Evolutionary conservation across 306 rosid genomes (phyloP).

Genomic region (Gleditsia sinensis): DNA sequence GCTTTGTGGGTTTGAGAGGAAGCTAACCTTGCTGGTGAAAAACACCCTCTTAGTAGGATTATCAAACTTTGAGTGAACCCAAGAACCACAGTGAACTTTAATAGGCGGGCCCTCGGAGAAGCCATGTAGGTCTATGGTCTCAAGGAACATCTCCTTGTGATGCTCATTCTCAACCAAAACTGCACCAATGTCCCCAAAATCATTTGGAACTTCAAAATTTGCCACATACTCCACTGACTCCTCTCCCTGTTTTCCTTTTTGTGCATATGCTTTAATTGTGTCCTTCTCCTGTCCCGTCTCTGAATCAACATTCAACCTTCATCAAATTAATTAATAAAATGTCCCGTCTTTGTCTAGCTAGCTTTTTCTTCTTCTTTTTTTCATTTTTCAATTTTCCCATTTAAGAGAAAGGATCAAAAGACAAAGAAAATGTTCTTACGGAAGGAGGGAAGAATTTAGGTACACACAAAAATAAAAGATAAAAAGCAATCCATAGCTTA

Average conservation of each 20-base stretch:
- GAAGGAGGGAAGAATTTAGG: not conserved
- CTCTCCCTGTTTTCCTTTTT: conserved; percentile 35
- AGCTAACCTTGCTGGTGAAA: conserved; percentile 58
- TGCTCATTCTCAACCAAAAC: conserved; percentile 72
- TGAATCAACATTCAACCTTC: conserved; percentile 11
- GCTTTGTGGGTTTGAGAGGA: not conserved
- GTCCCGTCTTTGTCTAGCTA: too few species aligned
- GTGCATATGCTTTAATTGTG: conserved; percentile 51
- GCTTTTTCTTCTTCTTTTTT: not conserved
- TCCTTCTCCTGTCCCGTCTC: conserved; percentile 62
- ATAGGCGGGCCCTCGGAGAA: conserved; percentile 37
- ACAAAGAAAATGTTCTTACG: too few species aligned
- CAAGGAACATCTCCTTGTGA: conserved; percentile 67
- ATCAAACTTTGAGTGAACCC: conserved; percentile 71
- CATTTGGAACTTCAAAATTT: conserved; percentile 47
- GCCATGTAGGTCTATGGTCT: conserved; percentile 51
- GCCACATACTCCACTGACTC: conserved; percentile 51
- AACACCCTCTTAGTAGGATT: conserved; percentile 55
- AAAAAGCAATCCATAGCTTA: not conserved
- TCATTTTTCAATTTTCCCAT: not conserved
- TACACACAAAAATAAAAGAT: not conserved
- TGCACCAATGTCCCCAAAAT: conserved; percentile 69
- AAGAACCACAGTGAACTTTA: conserved; percentile 50
- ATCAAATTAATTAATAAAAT: not conserved
- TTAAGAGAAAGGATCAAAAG: not conserved